Evolutionary conservation across 768 basidiomycete species (phyloP).

Genomic region (Mycena galericulata): DNA sequence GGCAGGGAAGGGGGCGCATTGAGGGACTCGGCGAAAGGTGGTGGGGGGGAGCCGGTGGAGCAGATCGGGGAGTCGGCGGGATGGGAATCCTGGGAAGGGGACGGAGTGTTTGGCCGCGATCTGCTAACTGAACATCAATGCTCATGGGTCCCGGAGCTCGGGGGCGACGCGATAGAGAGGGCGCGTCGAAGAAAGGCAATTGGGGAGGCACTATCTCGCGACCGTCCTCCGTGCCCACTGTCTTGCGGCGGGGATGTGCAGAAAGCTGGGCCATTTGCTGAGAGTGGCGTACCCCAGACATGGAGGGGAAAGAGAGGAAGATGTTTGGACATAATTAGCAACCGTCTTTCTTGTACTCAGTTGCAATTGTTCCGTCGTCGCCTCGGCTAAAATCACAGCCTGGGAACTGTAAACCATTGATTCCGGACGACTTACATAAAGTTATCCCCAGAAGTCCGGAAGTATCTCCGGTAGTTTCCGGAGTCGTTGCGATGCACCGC

Average conservation of each 20-base stretch:
- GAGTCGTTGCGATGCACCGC: neutral
- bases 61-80: slow-evolving; percentile 24
- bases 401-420: too few species aligned
- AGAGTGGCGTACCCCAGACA: neutral
- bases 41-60: slow-evolving; percentile 17
- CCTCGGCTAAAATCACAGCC: too few species aligned
- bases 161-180: neutral
- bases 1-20: slow-evolving; percentile 27
- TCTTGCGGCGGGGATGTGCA: slow-evolving; percentile 1
- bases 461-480: too few species aligned
- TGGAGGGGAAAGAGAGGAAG: neutral
- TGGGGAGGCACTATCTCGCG: slow-evolving; percentile 20
- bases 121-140: slow-evolving; percentile 30
- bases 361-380: too few species aligned
- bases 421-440: too few species aligned
- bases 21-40: slow-evolving; percentile 3
- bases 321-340: too few species aligned
- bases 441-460: too few species aligned
- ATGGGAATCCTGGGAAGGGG: slow-evolving; percentile 30
- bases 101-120: slow-evolving; percentile 17
- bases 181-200: slow-evolving; percentile 10
- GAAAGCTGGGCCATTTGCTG: neutral
- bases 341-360: too few species aligned
- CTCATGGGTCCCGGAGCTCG: slow-evolving; percentile 14
- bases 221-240: slow-evolving; percentile 15